phyloP scores from a whole-genome alignment of 345 rosid genomes.

The Aethionema arabicum region DNA sequence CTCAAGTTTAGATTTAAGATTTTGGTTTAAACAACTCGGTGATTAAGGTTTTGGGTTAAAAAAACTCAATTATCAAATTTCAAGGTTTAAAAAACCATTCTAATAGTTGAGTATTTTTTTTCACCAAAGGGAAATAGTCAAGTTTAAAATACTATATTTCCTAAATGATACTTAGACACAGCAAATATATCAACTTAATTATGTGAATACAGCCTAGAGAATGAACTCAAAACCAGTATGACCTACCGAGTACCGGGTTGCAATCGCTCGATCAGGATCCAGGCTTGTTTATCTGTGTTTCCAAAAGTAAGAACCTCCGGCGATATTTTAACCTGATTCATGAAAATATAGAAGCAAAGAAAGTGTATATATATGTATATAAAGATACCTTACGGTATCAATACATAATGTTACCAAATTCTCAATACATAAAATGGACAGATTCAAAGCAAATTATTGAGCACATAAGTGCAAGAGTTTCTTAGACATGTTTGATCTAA shows the following conservation, averaged over 20 bases:
- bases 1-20: too few relatives aligned
- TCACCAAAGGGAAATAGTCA: too few relatives aligned
- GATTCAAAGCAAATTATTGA: slow-evolving; percentile 24
- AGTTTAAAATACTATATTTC: not conserved
- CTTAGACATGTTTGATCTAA: not conserved
- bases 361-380: not conserved
- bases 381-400: not conserved
- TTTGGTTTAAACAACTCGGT: too few relatives aligned
- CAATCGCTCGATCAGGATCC: not conserved
- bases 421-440: slow-evolving; percentile 19
- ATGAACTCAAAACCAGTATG: not conserved
- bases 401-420: not conserved
- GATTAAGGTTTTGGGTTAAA: too few relatives aligned
- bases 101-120: too few relatives aligned
- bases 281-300: not conserved
- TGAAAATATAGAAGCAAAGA: not conserved
- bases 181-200: slow-evolving; percentile 4
- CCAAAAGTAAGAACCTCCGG: not conserved
- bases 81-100: too few relatives aligned
- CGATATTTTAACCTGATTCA: not conserved
- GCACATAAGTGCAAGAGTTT: slow-evolving; percentile 8
- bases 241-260: not conserved
- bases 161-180: not conserved
- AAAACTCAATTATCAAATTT: too few relatives aligned
- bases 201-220: not conserved